These are phyloP conservation scores for Hypomyces rosellus DNA, from an alignment of 2,329 filamentous ascomycete species.

Conservation along the genomic window DNA sequence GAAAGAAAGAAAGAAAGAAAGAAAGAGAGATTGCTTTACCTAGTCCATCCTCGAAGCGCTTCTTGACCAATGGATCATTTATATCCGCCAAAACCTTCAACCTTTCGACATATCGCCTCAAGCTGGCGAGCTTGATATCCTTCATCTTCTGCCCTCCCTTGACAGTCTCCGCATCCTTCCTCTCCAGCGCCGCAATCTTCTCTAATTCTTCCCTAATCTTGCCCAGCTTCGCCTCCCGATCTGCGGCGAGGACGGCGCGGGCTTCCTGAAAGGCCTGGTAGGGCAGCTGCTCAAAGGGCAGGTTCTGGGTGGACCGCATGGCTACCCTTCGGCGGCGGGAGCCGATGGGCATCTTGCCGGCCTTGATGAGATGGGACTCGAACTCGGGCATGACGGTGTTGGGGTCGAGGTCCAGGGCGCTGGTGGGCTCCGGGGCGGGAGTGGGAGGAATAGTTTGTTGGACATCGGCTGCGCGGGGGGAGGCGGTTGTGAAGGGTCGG, in stretches of 20 bases:
- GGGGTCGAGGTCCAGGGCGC: slow-evolving; percentile 52
- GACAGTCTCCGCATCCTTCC: slow-evolving; percentile 48
- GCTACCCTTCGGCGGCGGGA: slow-evolving; percentile 78
- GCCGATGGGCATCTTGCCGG: slow-evolving; percentile 67
- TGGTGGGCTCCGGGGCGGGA: slow-evolving; percentile 17
- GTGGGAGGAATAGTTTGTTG: slow-evolving; percentile 12
- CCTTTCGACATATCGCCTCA: slow-evolving; percentile 66
- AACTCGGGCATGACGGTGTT: slow-evolving; percentile 54
- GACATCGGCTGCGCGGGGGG: slow-evolving; percentile 25
- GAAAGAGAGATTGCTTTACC: slow-evolving; percentile 47
- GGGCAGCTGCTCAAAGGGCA: slow-evolving; percentile 89
- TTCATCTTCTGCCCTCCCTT: slow-evolving; percentile 59
- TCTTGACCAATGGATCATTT: slow-evolving; percentile 91
- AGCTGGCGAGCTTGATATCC: slow-evolving; percentile 59
- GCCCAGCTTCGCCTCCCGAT: slow-evolving; percentile 73
- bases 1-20: not conserved
- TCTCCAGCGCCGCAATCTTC: slow-evolving; percentile 62
- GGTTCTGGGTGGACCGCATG: slow-evolving; percentile 54
- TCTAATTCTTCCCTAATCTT: slow-evolving; percentile 62
- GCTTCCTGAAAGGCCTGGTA: slow-evolving; percentile 99
- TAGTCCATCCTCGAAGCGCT: slow-evolving; percentile 83
- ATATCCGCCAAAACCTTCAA: slow-evolving; percentile 89
- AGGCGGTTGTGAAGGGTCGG: slow-evolving; percentile 30
- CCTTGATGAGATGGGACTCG: slow-evolving; percentile 61
- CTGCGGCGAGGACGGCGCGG: slow-evolving; percentile 70